phyloP scores from a whole-genome alignment of 805 yeast genomes.

The Yarrowia sp. region DNA sequence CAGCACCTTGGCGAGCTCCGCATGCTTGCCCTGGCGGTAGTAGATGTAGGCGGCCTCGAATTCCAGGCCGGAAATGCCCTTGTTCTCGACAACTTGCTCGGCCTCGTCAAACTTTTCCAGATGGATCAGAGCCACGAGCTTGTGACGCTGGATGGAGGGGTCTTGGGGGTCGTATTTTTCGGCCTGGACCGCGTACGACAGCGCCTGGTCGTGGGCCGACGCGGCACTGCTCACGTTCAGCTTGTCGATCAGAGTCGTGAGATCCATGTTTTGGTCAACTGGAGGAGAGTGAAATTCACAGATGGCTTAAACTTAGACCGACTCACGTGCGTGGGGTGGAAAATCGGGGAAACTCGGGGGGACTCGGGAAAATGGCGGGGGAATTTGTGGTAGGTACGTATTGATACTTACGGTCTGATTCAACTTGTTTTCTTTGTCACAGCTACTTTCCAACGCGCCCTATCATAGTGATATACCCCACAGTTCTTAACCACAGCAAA shows the following conservation, averaged over 20 bases:
- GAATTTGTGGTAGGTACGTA: too few relatives aligned
- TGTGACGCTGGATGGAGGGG: constrained; percentile 50
- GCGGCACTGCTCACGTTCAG: constrained; percentile 37
- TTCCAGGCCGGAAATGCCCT: constrained; percentile 34
- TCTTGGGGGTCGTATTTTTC: constrained; percentile 46
- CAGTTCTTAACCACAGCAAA: not conserved
- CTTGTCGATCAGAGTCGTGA: constrained; percentile 32
- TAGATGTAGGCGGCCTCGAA: constrained; percentile 63
- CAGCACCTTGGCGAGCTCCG: constrained; percentile 45
- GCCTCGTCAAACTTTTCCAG: constrained; percentile 64
- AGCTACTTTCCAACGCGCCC: too few relatives aligned
- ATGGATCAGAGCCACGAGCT: constrained; percentile 66
- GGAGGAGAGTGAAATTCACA: constrained; percentile 21
- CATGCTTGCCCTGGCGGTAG: constrained; percentile 62
- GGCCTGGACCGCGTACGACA: constrained; percentile 17
- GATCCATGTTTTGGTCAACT: constrained; percentile 15
- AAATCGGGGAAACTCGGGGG: too few relatives aligned
- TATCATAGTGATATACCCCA: not conserved
- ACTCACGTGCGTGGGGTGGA: constrained; percentile 11
- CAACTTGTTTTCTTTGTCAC: too few relatives aligned
- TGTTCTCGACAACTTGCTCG: constrained; percentile 52
- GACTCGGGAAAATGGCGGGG: too few relatives aligned
- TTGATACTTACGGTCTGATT: too few relatives aligned
- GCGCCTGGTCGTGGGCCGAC: constrained; percentile 14
- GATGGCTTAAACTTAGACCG: not conserved